Evolutionary conservation across 177 flowering plant genomes (phyloP), one percentile per base, ranked within the genome.

Genomic region (Vitis hybrid): DNA sequence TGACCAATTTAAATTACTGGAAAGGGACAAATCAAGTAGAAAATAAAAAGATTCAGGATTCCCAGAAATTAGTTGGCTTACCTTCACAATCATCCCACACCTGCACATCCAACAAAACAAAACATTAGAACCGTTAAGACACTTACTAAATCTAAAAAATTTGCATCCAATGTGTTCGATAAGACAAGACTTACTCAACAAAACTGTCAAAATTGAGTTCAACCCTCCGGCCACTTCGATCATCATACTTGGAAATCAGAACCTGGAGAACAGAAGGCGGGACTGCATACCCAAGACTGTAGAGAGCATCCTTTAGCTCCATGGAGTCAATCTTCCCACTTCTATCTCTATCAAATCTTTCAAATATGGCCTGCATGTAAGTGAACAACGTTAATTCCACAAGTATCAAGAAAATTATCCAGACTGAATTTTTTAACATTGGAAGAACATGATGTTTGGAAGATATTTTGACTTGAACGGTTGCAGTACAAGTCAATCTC

Each of bases 41-140:
- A 27, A 59, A 1, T 55, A 8, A 49, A 46, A 52, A 56, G 27
- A 71, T 15, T n/a, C 64, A 71, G 49, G 68, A 32, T 13, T 73
- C 18, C 6, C 69, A 11, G 3, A 15, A 21, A 15, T n/a, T 9
- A 2, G 49, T 24, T 16, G 21, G 40, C 83, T 76, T 70, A 92
- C 97, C 95, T 90, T 92, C 55, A 92, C 82, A 72, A 92, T 84
- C 93, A 90, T 84, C 60, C 94, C 97, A 65, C 93, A 85, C 80
- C 96, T 91, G 90, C 80, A 81, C 7, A 68, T 56, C 64, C 54
- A 78, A 63, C 46, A 70, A 70, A 64, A 67, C n/a, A 71, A 1
- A 60, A 74, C 13, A 46, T 55, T 35, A 78, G n/a, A 49, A 55
- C 51, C 0, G 8, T 11, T 15, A 32, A 18, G 9, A 32, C 30